A percentile compares a stretch with the other conserved stretches of the same genome.
These are phyloP conservation scores for Fusarium haematococcum DNA, from an alignment of 2,329 filamentous ascomycete species.

Conservation along the genomic window DNA sequence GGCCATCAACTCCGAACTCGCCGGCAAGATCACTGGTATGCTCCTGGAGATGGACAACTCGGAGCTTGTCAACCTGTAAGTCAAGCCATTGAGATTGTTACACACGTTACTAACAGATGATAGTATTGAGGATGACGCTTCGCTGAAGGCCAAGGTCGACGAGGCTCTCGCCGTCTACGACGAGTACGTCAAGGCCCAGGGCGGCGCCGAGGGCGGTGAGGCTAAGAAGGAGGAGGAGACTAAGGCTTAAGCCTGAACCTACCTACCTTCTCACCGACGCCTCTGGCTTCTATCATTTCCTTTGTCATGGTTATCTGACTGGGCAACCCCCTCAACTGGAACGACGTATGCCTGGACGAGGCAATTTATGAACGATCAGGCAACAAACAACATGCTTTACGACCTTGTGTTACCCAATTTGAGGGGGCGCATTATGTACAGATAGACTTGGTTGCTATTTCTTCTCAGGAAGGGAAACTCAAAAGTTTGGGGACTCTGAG, in stretches of 20 bases:
- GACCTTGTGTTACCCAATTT: constrained; percentile 41
- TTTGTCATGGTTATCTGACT: constrained; percentile 47
- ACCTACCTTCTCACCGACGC: neutral
- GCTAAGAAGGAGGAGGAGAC: constrained; percentile 63
- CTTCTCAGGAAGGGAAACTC: constrained; percentile 51
- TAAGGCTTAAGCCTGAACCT: constrained; percentile 52
- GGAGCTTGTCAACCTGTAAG: constrained; percentile 95
- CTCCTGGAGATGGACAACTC: constrained; percentile 98
- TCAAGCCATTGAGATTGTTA: constrained; percentile 48
- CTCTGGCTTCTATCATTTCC: constrained; percentile 40
- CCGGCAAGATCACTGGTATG: constrained; percentile 99
- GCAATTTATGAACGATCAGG: constrained; percentile 43
- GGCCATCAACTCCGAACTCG: constrained; percentile 91
- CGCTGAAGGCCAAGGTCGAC: constrained; percentile 94
- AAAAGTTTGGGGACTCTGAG: constrained; percentile 50
- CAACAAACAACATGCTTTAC: constrained; percentile 44
- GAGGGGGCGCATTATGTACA: constrained; percentile 53
- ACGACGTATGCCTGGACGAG: constrained; percentile 37
- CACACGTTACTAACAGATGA: constrained; percentile 22
- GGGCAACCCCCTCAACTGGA: constrained; percentile 43
- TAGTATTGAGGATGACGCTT: constrained; percentile 89
- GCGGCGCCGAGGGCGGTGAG: constrained; percentile 53
- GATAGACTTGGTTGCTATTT: constrained; percentile 57
- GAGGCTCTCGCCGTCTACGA: constrained; percentile 98
- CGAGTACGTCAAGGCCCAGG: constrained; percentile 95